Conservation (phyloP, 2,329 filamentous ascomycete genomes). For the Fusarium subtropicale region DNA sequence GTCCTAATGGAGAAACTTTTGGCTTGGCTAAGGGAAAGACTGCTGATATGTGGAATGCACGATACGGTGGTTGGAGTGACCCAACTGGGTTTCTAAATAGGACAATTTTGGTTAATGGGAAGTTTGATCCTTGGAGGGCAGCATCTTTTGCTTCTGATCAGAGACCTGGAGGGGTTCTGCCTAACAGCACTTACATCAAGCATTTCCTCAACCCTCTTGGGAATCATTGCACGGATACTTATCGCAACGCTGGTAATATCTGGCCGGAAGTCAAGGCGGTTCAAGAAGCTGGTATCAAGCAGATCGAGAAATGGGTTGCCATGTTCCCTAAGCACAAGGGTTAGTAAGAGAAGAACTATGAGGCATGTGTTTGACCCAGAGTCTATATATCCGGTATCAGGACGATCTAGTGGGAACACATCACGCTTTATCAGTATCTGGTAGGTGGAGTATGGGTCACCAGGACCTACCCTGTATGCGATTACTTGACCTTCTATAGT, state of each 20-base stretch:
- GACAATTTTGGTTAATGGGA: constrained; percentile 4
- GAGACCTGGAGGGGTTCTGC: constrained; percentile 6
- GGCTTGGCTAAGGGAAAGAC: constrained; percentile 2
- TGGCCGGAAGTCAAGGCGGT: constrained; percentile 13
- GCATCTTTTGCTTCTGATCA: neutral
- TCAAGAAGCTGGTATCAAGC: constrained; percentile 6
- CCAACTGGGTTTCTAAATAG: constrained; percentile 1
- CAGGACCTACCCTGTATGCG: no score
- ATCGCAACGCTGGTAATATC: constrained; percentile 1
- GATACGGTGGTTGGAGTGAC: constrained; percentile 12
- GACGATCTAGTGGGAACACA: no score
- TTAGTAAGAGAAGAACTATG: no score
- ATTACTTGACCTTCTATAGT: no score
- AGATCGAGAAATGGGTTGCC: constrained; percentile 6
- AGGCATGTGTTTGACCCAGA: no score
- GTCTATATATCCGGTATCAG: no score
- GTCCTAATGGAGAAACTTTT: neutral
- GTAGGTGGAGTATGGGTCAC: no score
- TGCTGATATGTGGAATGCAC: neutral
- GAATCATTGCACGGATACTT: constrained; percentile 7
- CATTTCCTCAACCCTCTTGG: constrained; percentile 1
- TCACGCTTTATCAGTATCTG: no score
- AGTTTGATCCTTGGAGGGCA: constrained; percentile 2
- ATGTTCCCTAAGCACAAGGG: neutral
- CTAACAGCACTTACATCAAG: constrained; percentile 7